Conservation (phyloP, 1,284 basidiomycete genomes). For the Tylopilus orsonianus region DNA sequence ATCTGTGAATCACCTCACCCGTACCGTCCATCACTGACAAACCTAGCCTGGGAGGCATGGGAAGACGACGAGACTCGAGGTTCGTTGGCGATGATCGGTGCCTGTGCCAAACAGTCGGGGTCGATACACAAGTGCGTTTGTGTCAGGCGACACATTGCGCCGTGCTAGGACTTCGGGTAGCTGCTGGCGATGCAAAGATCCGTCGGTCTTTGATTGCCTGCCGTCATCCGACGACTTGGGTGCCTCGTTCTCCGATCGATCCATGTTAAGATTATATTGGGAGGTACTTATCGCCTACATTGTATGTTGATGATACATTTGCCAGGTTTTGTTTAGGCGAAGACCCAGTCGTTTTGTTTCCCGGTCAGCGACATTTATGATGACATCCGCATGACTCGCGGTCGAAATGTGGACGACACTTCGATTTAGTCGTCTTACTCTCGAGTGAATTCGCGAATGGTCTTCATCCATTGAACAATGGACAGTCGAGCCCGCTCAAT, state of each 20-base stretch:
- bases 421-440: too few species aligned
- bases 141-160: not conserved
- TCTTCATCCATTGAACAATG: not conserved
- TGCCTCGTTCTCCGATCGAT: not conserved
- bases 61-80: too few species aligned
- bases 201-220: not conserved
- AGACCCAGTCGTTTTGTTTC: not conserved
- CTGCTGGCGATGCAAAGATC: not conserved
- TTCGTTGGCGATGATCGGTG: not conserved
- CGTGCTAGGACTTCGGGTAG: not conserved
- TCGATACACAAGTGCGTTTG: not conserved
- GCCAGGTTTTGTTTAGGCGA: not conserved
- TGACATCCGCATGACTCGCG: not conserved
- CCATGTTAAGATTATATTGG: not conserved
- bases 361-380: not conserved
- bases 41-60: too few species aligned
- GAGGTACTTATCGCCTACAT: constrained; percentile 1
- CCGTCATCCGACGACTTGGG: not conserved
- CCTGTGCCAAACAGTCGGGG: not conserved
- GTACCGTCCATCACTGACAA: too few species aligned
- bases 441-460: not conserved
- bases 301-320: not conserved
- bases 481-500: too few species aligned
- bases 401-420: not conserved
- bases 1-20: not conserved